Conservation (phyloP, 257 asterid genomes). For the Ocimum tenuiflorum region DNA sequence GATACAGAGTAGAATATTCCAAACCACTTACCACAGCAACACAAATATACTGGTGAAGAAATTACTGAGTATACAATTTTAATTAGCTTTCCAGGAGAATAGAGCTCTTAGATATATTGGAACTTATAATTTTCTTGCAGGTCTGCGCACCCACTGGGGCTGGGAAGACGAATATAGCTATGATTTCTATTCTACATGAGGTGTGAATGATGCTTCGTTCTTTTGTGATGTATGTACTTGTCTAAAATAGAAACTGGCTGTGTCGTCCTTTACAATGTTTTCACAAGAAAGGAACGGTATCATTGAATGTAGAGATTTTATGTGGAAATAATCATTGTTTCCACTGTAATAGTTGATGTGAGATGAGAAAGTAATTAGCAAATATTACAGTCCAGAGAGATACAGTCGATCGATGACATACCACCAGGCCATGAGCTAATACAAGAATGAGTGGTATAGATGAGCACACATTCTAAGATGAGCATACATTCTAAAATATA, state of each 20-base stretch:
- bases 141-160: slow-evolving; percentile 99
- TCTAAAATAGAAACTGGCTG: slow-evolving; percentile 3
- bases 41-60: slow-evolving; percentile 78
- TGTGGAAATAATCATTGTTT: not conserved
- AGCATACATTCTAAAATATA: not conserved
- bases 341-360: not conserved
- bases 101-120: slow-evolving; percentile 20
- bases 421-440: not conserved
- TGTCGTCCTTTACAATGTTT: not conserved
- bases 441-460: not conserved
- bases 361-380: not conserved
- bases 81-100: slow-evolving; percentile 9
- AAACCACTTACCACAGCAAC: slow-evolving; percentile 72
- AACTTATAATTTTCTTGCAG: slow-evolving; percentile 38
- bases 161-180: slow-evolving; percentile 95
- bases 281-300: not conserved
- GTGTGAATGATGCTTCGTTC: slow-evolving; percentile 27
- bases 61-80: not conserved
- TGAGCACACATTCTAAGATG: not conserved
- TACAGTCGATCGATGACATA: not conserved
- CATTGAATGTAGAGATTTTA: not conserved
- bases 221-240: not conserved
- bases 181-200: slow-evolving; percentile 90
- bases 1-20: slow-evolving; percentile 92
- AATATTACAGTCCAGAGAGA: not conserved